Percentiles rank a stretch among this genome's conserved stretches.
These are phyloP conservation scores for Xylaria polymorpha DNA, from an alignment of 2,329 filamentous ascomycete genomes.

Conservation along the genomic window DNA sequence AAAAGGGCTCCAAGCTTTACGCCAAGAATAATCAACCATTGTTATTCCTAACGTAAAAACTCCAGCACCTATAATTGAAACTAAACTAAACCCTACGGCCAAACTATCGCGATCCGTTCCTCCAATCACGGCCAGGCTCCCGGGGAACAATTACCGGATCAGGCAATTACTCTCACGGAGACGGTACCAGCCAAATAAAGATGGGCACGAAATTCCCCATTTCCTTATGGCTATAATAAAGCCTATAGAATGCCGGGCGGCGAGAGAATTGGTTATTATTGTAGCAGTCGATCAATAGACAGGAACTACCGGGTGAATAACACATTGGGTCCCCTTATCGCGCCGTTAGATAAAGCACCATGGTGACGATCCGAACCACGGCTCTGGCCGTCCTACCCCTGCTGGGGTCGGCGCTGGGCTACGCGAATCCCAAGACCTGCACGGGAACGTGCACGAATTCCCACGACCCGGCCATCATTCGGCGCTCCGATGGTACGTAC, in stretches of 20 bases:
- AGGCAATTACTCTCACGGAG: slow-evolving; percentile 28
- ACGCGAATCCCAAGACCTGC: slow-evolving; percentile 53
- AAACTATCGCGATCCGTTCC: slow-evolving; percentile 27
- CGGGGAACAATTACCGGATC: slow-evolving; percentile 25
- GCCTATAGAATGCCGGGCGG: slow-evolving; percentile 11
- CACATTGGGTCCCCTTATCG: neutral
- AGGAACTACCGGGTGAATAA: neutral
- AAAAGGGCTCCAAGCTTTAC: too few species aligned
- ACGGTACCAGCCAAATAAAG: slow-evolving; percentile 26
- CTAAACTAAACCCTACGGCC: slow-evolving; percentile 11
- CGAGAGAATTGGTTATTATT: neutral
- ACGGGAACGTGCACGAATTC: slow-evolving; percentile 54
- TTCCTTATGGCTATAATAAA: slow-evolving; percentile 20
- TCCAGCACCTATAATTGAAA: slow-evolving; percentile 4
- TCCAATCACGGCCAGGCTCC: slow-evolving; percentile 30
- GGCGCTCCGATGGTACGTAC: slow-evolving; percentile 56
- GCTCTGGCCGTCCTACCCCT: slow-evolving; percentile 43
- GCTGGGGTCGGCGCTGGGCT: slow-evolving; percentile 43
- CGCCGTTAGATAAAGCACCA: slow-evolving; percentile 3
- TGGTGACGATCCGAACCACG: slow-evolving; percentile 21
- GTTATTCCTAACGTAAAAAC: neutral
- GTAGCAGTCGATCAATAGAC: slow-evolving; percentile 9
- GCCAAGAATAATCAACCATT: neutral
- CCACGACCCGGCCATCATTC: slow-evolving; percentile 57
- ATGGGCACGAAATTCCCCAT: neutral